Conservation (phyloP, 345 rosid genomes). For the Eucalyptus viminalis region DNA sequence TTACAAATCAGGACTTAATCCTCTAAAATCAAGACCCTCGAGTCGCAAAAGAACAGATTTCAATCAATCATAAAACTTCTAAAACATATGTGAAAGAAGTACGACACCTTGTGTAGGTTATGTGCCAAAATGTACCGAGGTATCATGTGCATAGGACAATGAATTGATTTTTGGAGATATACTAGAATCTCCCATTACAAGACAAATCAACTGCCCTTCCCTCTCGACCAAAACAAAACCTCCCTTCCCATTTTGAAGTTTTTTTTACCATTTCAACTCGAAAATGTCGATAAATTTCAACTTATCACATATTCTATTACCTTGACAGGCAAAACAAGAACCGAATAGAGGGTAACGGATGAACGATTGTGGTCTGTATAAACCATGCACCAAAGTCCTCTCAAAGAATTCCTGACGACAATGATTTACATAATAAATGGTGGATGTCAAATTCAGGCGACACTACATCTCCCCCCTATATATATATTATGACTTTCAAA, state of each 20-base stretch:
- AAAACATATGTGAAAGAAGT: background rate
- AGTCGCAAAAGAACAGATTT: background rate
- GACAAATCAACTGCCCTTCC: background rate
- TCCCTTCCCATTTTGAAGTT: background rate
- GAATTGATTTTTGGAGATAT: background rate
- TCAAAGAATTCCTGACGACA: background rate
- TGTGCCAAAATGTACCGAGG: rapidly evolving
- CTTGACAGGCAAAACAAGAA: background rate
- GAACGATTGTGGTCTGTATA: background rate
- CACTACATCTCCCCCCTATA: background rate
- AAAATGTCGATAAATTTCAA: background rate
- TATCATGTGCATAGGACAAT: rapidly evolving
- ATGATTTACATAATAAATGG: background rate
- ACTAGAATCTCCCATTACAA: background rate
- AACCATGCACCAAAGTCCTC: background rate
- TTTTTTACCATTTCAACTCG: rapidly evolving
- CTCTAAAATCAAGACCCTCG: rapidly evolving
- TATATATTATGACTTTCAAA: background rate
- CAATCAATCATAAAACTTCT: background rate
- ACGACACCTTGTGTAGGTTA: background rate
- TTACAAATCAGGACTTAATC: background rate
- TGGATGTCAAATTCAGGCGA: background rate
- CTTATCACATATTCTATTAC: background rate
- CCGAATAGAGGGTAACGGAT: background rate
- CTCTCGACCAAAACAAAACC: background rate